Conservation (phyloP, 1,284 basidiomycete species). For the Macrocystidia cucumis region DNA sequence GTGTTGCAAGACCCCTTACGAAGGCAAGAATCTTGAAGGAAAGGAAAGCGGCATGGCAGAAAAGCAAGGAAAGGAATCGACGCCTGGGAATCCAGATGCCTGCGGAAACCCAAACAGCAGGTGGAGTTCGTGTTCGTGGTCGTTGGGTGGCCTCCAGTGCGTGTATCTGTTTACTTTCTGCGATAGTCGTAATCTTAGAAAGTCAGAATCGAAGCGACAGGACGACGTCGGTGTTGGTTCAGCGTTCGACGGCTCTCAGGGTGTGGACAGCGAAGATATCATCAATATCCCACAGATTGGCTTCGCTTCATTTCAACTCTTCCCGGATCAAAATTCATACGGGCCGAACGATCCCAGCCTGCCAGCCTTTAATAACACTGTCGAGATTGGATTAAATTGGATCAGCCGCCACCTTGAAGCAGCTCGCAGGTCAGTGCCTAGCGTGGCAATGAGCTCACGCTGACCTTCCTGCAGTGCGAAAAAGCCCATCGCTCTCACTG, state of each 20-base stretch:
- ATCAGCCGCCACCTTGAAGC: constrained; percentile 40
- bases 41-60: constrained; percentile 35
- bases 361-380: constrained; percentile 40
- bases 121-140: constrained; percentile 47
- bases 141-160: constrained; percentile 50
- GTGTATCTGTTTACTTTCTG: constrained; percentile 11
- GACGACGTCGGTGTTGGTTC: constrained; percentile 31
- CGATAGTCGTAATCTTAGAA: constrained; percentile 4
- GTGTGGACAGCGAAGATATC: constrained; percentile 66
- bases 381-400: constrained; percentile 46
- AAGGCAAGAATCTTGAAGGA: constrained; percentile 36
- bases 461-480: constrained; percentile 28
- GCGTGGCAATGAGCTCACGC: constrained; percentile 4
- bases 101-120: constrained; percentile 14
- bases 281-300: constrained; percentile 45
- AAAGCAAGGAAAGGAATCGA: constrained; percentile 21
- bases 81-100: constrained; percentile 23
- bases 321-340: constrained; percentile 60
- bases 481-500: constrained; percentile 49
- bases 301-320: constrained; percentile 53
- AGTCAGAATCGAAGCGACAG: constrained; percentile 38
- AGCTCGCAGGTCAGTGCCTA: constrained; percentile 31
- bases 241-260: constrained; percentile 48
- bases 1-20: constrained; percentile 28
- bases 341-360: constrained; percentile 34